Conservation (phyloP, 352 stramenopile genomes). For the Phytophthora hibernalis region DNA sequence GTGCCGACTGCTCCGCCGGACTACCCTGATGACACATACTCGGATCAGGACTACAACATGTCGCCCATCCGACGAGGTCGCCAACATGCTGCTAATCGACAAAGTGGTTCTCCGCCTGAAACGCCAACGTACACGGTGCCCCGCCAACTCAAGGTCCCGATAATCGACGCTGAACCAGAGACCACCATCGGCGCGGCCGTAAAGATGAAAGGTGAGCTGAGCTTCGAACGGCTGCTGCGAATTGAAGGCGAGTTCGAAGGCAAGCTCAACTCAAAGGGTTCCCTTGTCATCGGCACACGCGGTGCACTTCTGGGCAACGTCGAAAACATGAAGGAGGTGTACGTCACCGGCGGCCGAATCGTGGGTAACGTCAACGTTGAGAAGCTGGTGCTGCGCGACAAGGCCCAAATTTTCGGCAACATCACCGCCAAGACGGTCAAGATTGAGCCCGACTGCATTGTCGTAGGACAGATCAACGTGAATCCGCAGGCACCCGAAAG, state of each 20-base stretch:
- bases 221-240: conserved; percentile 88
- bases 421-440: conserved; percentile 90
- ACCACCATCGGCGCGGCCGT: conserved; percentile 84
- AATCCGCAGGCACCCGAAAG: conserved; percentile 85
- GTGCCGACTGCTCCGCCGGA: conserved; percentile 36
- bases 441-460: conserved; percentile 89
- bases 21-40: conserved; percentile 66
- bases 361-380: conserved; percentile 89
- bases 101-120: conserved; percentile 62
- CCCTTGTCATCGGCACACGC: conserved; percentile 86
- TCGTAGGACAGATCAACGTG: conserved; percentile 88
- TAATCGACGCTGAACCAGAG: conserved; percentile 80
- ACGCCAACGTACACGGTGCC: conserved; percentile 66
- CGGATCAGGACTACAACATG: conserved; percentile 66
- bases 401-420: conserved; percentile 89
- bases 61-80: conserved; percentile 71
- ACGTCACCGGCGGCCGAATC: conserved; percentile 87
- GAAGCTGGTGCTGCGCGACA: conserved; percentile 85
- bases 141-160: conserved; percentile 63
- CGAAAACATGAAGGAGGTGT: conserved; percentile 90
- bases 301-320: conserved; percentile 84
- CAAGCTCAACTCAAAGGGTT: conserved; percentile 89
- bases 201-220: conserved; percentile 92
- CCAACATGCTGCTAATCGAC: conserved; percentile 53
- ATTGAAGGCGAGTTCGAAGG: conserved; percentile 93